These are phyloP conservation scores for Fusarium palustre DNA, from an alignment of 2,329 filamentous ascomycete species.

Conservation along the genomic window DNA sequence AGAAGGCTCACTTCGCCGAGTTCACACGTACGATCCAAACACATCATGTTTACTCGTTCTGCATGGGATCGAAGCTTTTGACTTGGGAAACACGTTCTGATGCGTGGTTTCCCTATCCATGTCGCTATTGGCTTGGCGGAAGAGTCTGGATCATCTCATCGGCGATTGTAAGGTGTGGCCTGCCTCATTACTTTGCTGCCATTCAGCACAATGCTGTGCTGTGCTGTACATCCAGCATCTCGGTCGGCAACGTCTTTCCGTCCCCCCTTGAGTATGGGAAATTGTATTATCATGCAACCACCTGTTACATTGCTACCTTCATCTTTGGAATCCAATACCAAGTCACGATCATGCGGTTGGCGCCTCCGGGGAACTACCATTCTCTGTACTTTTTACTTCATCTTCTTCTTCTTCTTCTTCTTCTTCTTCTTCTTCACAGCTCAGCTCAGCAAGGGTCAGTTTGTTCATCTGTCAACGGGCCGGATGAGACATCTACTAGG, in stretches of 20 bases:
- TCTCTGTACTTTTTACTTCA: background rate
- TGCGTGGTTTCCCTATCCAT: background rate
- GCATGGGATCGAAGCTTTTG: slow-evolving; percentile 2
- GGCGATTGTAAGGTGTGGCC: slow-evolving; percentile 26
- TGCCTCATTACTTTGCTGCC: background rate
- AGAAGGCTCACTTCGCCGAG: slow-evolving; percentile 16
- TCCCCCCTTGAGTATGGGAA: slow-evolving; percentile 5
- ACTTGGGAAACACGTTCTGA: slow-evolving; percentile 3
- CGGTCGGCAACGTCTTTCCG: slow-evolving; percentile 25
- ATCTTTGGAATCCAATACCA: background rate
- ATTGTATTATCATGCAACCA: slow-evolving; percentile 25
- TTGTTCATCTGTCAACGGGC: slow-evolving; percentile 32
- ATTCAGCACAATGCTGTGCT: background rate
- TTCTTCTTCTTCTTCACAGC: slow-evolving; percentile 23
- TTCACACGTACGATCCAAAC: slow-evolving; percentile 5
- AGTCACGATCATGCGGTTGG: slow-evolving; percentile 34
- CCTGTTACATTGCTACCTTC: slow-evolving; percentile 9
- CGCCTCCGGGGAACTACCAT: slow-evolving; percentile 34
- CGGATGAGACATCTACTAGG: slow-evolving; percentile 36
- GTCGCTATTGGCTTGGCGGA: slow-evolving; percentile 28
- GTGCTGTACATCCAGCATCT: slow-evolving; percentile 2
- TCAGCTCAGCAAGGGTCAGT: slow-evolving; percentile 42
- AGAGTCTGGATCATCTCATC: slow-evolving; percentile 31
- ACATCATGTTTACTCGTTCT: slow-evolving; percentile 12
- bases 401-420: slow-evolving; percentile 18